Evolutionary conservation across 2,329 filamentous ascomycete species (phyloP).

Genomic region (Fusarium anguioides): DNA sequence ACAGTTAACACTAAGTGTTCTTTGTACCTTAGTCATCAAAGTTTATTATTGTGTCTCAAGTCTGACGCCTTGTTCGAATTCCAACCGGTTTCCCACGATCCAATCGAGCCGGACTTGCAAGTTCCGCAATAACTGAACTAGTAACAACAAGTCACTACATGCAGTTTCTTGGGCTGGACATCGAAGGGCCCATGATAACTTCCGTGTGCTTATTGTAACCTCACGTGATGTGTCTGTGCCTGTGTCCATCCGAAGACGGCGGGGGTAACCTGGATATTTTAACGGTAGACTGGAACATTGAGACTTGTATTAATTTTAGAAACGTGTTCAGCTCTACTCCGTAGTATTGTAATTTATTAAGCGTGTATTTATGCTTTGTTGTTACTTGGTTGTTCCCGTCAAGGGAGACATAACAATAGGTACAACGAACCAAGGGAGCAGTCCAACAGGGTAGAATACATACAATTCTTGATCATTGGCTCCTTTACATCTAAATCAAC

Average conservation of each 20-base stretch:
- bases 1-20: too few species aligned
- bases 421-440: not conserved
- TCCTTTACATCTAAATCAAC: not conserved
- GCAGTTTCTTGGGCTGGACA: not conserved
- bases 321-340: too few species aligned
- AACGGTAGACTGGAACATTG: slow-evolving; percentile 5
- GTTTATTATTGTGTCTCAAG: not conserved
- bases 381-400: not conserved
- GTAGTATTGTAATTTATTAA: too few species aligned
- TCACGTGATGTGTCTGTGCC: slow-evolving; percentile 8
- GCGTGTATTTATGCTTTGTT: not conserved
- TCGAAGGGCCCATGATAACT: not conserved
- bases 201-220: not conserved
- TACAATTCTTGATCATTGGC: too few species aligned
- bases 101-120: slow-evolving; percentile 7
- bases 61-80: slow-evolving; percentile 15
- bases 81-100: slow-evolving; percentile 1
- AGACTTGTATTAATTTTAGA: not conserved
- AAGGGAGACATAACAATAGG: not conserved
- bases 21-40: slow-evolving; percentile 10
- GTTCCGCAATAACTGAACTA: not conserved
- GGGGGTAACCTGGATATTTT: slow-evolving; percentile 10
- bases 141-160: too few species aligned
- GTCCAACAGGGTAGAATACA: not conserved
- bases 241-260: not conserved